These are phyloP conservation scores for Cystobasidium tubakii DNA, from an alignment of 768 basidiomycete species.

Conservation along the genomic window DNA sequence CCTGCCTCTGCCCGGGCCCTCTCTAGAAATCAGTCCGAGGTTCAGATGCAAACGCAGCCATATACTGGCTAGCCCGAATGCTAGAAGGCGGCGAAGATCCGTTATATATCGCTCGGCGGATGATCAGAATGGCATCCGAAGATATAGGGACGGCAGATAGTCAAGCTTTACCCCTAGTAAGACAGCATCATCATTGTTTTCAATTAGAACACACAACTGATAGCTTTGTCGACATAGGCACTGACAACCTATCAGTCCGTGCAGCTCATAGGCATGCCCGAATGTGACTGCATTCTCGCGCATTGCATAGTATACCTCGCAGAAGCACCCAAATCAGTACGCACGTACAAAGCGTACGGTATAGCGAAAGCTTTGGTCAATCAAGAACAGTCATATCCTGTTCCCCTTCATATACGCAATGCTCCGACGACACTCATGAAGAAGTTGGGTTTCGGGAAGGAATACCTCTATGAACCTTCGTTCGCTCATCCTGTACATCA, in stretches of 20 bases:
- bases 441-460: conserved; percentile 62
- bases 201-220: not conserved
- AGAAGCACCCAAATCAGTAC: conserved; percentile 75
- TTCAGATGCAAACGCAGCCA: conserved; percentile 66
- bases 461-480: conserved; percentile 54
- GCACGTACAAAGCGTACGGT: conserved; percentile 71
- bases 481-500: conserved; percentile 63
- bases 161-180: conserved; percentile 66
- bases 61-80: conserved; percentile 75
- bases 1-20: too few relatives aligned
- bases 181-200: conserved; percentile 39
- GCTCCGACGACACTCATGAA: conserved; percentile 69
- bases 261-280: conserved; percentile 61
- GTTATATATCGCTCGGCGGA: conserved; percentile 61
- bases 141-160: conserved; percentile 76
- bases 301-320: conserved; percentile 71
- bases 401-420: conserved; percentile 70
- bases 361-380: conserved; percentile 48
- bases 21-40: conserved; percentile 80
- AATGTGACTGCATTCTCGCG: conserved; percentile 67
- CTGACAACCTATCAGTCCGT: conserved; percentile 52
- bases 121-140: conserved; percentile 76
- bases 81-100: conserved; percentile 56
- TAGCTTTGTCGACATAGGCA: conserved; percentile 43
- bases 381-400: conserved; percentile 56